Evolutionary conservation across 2,329 filamentous ascomycete genomes (phyloP), one percentile per base, ranked within the genome.

Genomic region (Penicillium italicum): DNA sequence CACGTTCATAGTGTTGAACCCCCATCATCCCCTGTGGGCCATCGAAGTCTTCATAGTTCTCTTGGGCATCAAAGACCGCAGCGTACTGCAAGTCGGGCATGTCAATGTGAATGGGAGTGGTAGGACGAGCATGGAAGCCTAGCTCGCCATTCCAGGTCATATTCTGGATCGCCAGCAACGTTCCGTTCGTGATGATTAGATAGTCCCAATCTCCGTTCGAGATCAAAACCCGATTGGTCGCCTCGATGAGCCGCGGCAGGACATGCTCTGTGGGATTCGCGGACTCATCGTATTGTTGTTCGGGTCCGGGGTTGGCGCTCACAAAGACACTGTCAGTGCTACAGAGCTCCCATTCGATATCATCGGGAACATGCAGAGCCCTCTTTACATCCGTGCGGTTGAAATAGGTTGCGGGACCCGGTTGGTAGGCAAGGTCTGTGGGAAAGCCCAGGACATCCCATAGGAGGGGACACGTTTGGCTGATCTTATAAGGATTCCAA

Each of bases 91-190:
- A 83, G 55, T 85, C 80, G 0, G 66, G 63, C 9, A 72, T 59
- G 16, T 62, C 53, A 53, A 73, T 69, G 40, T 68, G 50, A 52
- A 73, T 69, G 0, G 67, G 69, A 3, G 58, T 67, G 85, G 65
- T 89, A 84, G 89, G 89, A 3, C 75, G 72, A 1, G 71, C 68
- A 66, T 86, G 82, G 78, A 94, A 93, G 0, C 90, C 90, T 42
- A 88, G 82, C 53, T 80, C 70, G 9, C 88, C 89, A 56, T 85
- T 84, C 85, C 86, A 93, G 0, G 88, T 92, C 85, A 93, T 90
- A 76, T 92, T 92, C 69, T 94, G 89, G 61, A 93, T 86, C 2
- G 82, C 80, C 9, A 92, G 76, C 2, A 93, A 77, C 0, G 88
- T 89, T 14, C 89, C 89, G 69, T 89, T 88, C 64, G 81, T 80